phyloP scores from a whole-genome alignment of 2,329 filamentous ascomycete species.

The Aspergillus intermedius region DNA sequence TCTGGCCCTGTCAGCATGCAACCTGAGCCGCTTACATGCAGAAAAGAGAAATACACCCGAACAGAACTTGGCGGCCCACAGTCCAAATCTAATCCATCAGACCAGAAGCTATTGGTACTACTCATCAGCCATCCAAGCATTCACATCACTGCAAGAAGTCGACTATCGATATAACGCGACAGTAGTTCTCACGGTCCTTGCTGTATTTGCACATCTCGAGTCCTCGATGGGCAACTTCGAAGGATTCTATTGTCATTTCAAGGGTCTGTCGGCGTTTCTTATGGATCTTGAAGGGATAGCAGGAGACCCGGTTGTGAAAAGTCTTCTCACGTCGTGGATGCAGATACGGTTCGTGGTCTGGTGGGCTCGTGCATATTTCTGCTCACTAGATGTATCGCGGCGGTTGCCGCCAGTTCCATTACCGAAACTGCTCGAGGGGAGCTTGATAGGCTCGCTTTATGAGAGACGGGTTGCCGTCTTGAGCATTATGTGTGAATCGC shows the following conservation, averaged over 20 bases:
- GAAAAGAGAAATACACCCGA: conserved; percentile 6
- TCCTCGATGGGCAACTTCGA: conserved; percentile 18
- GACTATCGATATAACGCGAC: conserved; percentile 5
- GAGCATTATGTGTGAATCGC: conserved; percentile 20
- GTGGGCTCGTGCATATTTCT: conserved; percentile 22
- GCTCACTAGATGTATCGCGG: conserved; percentile 13
- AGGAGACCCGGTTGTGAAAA: conserved; percentile 1
- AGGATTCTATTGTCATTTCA: conserved; percentile 17
- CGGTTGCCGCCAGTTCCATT: conserved; percentile 8
- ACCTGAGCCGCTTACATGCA: conserved; percentile 12
- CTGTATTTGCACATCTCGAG: conserved; percentile 17
- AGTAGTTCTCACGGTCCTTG: conserved; percentile 7
- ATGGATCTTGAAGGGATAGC: not conserved
- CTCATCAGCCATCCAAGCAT: conserved; percentile 14
- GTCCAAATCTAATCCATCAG: conserved; percentile 15
- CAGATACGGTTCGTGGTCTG: conserved; percentile 17
- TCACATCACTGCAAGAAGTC: conserved; percentile 4
- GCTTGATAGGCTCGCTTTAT: conserved; percentile 1
- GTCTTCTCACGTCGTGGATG: conserved; percentile 17
- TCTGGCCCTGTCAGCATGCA: conserved; percentile 16
- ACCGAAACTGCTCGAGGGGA: conserved; percentile 2
- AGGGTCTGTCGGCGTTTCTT: conserved; percentile 6
- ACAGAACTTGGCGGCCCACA: conserved; percentile 1
- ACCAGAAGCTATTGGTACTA: conserved; percentile 20
- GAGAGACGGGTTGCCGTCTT: conserved; percentile 13